Percentiles rank a stretch among this genome's conserved stretches.
phyloP scores from a whole-genome alignment of 2,329 filamentous ascomycete species.

The Talaromyces sp. region DNA sequence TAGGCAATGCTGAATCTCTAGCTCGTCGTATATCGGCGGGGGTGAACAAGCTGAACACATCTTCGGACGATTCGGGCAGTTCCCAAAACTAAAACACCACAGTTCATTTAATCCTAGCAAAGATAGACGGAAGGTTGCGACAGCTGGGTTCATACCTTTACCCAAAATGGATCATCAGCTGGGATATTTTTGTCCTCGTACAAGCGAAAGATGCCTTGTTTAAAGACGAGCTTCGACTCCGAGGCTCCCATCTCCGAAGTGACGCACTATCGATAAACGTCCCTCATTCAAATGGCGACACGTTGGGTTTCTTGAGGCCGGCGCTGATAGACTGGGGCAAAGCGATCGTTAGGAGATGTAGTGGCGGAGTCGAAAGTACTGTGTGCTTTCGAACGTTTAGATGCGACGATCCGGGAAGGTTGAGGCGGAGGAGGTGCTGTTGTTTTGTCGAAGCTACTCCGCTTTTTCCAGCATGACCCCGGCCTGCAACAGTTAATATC shows the following conservation, averaged over 20 bases:
- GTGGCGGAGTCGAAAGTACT: not conserved
- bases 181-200: constrained; percentile 87
- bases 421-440: not conserved
- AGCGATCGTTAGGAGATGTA: not conserved
- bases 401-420: not conserved
- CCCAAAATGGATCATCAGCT: constrained; percentile 88
- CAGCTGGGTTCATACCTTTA: constrained; percentile 58
- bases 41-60: constrained; percentile 94
- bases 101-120: not conserved
- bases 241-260: constrained; percentile 77
- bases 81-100: constrained; percentile 78
- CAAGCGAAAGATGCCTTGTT: constrained; percentile 93
- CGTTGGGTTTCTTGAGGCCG: not conserved
- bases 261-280: constrained; percentile 19
- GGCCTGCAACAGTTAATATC: not conserved
- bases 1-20: constrained; percentile 76
- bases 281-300: constrained; percentile 10
- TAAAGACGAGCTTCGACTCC: constrained; percentile 98
- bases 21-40: constrained; percentile 82
- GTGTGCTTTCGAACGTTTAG: not conserved
- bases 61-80: constrained; percentile 88
- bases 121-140: not conserved
- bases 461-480: not conserved
- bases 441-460: not conserved
- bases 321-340: not conserved